These are phyloP conservation scores for Oenanthe javanica DNA, from an alignment of 140 eudicot genomes.

Conservation along the genomic window DNA sequence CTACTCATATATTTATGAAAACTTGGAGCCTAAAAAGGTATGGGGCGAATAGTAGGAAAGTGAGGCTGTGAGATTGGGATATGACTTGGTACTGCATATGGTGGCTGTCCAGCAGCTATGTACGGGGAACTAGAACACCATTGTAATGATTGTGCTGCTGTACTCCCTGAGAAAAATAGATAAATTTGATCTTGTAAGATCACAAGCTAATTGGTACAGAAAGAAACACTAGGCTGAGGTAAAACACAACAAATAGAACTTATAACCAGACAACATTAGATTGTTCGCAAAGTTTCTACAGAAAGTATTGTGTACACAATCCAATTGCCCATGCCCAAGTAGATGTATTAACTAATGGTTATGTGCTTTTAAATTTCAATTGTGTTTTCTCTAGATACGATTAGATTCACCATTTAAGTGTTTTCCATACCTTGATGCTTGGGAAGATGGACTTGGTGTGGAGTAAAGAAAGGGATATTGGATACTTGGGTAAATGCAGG, in stretches of 20 bases:
- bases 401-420: background rate
- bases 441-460: slow-evolving; percentile 52
- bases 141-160: slow-evolving; percentile 51
- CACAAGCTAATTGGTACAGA: background rate
- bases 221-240: background rate
- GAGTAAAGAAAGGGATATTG: slow-evolving; percentile 43
- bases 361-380: background rate
- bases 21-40: slow-evolving; percentile 50
- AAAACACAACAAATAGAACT: background rate
- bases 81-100: slow-evolving; percentile 44
- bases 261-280: background rate
- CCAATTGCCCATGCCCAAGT: background rate
- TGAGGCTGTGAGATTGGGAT: slow-evolving; percentile 57
- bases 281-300: background rate
- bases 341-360: background rate
- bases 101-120: slow-evolving; percentile 50
- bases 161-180: slow-evolving; percentile 32
- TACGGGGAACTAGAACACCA: slow-evolving; percentile 41
- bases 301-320: background rate
- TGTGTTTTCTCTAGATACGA: background rate
- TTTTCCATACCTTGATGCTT: slow-evolving; percentile 66
- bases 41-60: slow-evolving; percentile 53
- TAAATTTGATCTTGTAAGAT: background rate
- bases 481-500: slow-evolving; percentile 54
- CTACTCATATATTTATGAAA: slow-evolving; percentile 25